Base-by-base conservation (phyloP, 495 filamentous ascomycete species). In the Oleoguttula mirabilis region DNA sequence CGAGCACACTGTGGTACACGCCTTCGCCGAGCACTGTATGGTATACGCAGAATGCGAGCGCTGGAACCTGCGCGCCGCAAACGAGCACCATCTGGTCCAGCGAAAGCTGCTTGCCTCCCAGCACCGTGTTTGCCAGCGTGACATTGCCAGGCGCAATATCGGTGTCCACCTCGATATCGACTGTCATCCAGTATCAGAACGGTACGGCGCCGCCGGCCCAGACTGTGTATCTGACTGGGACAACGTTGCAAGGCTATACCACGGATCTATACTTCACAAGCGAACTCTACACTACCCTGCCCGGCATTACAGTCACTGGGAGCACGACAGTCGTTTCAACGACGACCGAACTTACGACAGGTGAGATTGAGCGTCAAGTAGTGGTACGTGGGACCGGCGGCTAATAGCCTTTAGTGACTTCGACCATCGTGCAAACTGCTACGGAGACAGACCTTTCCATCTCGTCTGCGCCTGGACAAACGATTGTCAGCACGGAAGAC, bases 11-110 rank as follows among this genome's bases (percentile, higher is more conserved):
- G 27, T 41, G 27, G 24, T 41, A 41, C 27, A 41, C 38, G 38
- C 36, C 20, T 5, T n/a, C n/a, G 15, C 38, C 38, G 12, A 30
- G 24, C 12, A 41, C 38, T 12, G n/a, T 41, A 21, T 41, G 27
- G 24, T 41, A 41, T 19, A 41, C 38, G 38, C 38, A 41, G 27
- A 41, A 41, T 31, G 27, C 20, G 4, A 41, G 7, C 25, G n/a
- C n/a, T n/a, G 25, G 25, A 2, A 39, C 36, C 8, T 39, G 36
- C 19, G 19, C 36, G 21, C 36, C 36, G 10, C n/a, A 3, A n/a
- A 39, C 22, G 10, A 39, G 36, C 25, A 28, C 25, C 25, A 28
- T 28, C 25, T 28, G 25, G 25, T 28, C 25, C n/a, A 39, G 19
- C 22, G 36, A 21, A 5, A 39, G 36, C 20, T 37, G 35, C 17